These are phyloP conservation scores for Silene vulgaris DNA, from an alignment of 179 eudicot species.

Conservation along the genomic window DNA sequence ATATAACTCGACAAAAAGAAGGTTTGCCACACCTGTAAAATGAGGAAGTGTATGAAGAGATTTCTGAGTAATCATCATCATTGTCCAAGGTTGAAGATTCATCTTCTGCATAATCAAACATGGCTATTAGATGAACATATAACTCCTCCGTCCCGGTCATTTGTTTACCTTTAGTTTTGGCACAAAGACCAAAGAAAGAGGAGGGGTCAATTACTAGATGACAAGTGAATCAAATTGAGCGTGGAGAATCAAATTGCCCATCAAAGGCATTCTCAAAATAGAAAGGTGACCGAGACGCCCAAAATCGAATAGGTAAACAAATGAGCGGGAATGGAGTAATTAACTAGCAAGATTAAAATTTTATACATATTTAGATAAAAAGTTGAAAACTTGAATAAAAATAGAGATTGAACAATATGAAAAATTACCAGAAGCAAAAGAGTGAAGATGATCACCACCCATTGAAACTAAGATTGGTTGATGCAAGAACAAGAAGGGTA, in stretches of 20 bases:
- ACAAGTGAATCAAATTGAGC: too few species aligned
- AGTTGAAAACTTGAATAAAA: constrained; percentile 6
- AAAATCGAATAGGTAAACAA: too few species aligned
- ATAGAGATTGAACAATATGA: background rate
- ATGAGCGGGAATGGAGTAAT: too few species aligned
- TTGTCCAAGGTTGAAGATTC: constrained; percentile 31
- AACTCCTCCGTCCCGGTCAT: too few species aligned
- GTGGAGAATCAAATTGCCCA: too few species aligned
- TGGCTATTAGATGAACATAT: background rate
- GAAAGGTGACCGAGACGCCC: background rate
- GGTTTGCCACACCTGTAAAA: constrained; percentile 23
- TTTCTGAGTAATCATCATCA: constrained; percentile 24
- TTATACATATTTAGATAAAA: constrained; percentile 5
- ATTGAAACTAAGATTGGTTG: constrained; percentile 11
- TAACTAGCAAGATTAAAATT: constrained; percentile 12
- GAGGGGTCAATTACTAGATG: too few species aligned
- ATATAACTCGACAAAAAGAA: background rate
- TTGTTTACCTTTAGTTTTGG: too few species aligned
- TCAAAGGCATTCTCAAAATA: too few species aligned
- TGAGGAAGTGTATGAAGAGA: constrained; percentile 22
- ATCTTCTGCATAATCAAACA: constrained; percentile 26
- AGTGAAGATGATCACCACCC: constrained; percentile 36
- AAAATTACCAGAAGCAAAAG: constrained; percentile 24
- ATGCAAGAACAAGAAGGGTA: background rate
- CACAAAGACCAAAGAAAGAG: too few species aligned